A percentile compares a stretch with the other conserved stretches of the same genome.
phyloP scores from a whole-genome alignment of 129 eudicot species.

The Ambrosia trifida region DNA sequence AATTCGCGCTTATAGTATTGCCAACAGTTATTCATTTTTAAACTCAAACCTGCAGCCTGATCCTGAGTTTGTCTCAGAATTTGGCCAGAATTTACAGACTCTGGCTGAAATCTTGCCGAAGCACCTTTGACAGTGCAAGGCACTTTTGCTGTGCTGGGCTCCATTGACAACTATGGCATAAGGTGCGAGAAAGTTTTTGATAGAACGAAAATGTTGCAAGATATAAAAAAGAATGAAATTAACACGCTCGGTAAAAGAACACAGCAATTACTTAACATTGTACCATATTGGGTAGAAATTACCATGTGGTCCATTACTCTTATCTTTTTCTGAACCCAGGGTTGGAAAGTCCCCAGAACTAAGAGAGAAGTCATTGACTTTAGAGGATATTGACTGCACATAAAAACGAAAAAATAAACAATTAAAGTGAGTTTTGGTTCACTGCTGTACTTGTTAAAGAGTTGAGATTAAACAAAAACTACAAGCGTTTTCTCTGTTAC shows the following conservation, averaged over 20 bases:
- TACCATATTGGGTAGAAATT: conserved; percentile 21
- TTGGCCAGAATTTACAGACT: no score
- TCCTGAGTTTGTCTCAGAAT: no score
- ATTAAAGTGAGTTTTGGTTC: background rate
- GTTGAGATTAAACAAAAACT: background rate
- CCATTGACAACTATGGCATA: background rate
- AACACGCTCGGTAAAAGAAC: conserved; percentile 2
- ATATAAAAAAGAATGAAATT: background rate
- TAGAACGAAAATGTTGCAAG: background rate
- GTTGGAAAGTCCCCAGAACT: conserved; percentile 94
- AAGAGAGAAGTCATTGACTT: conserved; percentile 70
- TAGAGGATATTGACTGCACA: conserved; percentile 57
- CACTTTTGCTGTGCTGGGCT: no score
- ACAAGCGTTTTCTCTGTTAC: conserved; percentile 11
- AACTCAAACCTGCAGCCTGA: background rate
- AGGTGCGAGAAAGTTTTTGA: background rate
- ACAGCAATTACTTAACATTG: conserved; percentile 3
- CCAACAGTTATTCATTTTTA: background rate
- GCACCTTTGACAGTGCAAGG: no score
- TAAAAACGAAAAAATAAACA: background rate
- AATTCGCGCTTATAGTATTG: background rate
- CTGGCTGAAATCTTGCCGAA: no score
- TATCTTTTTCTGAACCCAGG: conserved; percentile 80
- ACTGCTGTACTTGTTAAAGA: background rate
- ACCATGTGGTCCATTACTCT: conserved; percentile 62